Percentiles rank a stretch among this genome's conserved stretches.
phyloP scores from a whole-genome alignment of 176 grass and related monocot species.

The Saccharum spontaneum region DNA sequence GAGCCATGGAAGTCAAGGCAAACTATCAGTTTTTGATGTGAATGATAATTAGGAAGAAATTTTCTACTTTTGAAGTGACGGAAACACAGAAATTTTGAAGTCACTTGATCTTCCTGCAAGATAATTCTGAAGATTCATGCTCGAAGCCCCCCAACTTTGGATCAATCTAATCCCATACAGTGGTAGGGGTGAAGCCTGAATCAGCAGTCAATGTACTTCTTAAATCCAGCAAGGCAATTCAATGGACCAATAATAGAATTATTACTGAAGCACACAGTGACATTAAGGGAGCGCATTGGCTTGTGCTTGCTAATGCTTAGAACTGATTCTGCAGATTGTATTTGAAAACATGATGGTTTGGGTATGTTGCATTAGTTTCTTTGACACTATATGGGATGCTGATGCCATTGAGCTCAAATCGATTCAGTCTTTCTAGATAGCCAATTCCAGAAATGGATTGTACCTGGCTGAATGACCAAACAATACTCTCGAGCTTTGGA shows the following conservation, averaged over 20 bases:
- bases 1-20: background rate
- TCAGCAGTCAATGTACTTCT: too few species aligned
- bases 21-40: background rate
- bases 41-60: background rate
- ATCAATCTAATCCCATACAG: background rate
- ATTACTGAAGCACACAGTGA: background rate
- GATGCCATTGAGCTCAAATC: conserved; percentile 5
- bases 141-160: background rate
- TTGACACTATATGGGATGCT: background rate
- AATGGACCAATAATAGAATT: background rate
- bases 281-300: background rate
- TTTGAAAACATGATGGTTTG: conserved; percentile 1
- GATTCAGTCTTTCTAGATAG: background rate
- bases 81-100: background rate
- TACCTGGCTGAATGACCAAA: background rate
- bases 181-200: background rate
- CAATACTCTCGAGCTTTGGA: conserved; percentile 3
- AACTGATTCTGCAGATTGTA: background rate
- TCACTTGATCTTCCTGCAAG: background rate
- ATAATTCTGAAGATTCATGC: background rate
- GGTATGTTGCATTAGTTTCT: background rate
- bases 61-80: background rate
- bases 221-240: background rate
- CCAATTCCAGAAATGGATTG: conserved; percentile 10
- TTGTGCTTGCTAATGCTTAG: background rate